These are phyloP conservation scores for Talaromyces thailandensis DNA, from an alignment of 495 filamentous ascomycete species.

Conservation along the genomic window DNA sequence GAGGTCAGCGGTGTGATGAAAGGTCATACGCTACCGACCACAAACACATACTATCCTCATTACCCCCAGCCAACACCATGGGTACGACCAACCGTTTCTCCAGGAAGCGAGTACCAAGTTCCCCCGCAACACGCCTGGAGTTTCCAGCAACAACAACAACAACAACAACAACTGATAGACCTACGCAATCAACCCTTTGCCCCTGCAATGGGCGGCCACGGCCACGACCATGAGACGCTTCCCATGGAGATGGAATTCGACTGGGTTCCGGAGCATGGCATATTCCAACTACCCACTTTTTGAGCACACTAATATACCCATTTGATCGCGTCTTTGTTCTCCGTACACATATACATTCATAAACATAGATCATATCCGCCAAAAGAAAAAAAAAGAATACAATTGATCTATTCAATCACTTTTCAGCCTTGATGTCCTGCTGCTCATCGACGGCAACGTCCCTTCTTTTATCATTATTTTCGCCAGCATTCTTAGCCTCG, in stretches of 20 bases:
- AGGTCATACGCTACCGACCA: neutral
- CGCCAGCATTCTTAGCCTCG: neutral
- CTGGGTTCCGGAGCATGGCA: conserved; percentile 5
- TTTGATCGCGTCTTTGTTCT: neutral
- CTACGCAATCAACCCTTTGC: neutral
- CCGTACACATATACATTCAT: neutral
- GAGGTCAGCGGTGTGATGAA: neutral
- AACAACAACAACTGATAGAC: neutral
- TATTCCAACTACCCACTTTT: conserved; percentile 4
- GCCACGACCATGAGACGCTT: neutral
- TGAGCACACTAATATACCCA: neutral
- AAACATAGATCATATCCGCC: neutral
- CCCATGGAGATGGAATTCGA: conserved; percentile 6
- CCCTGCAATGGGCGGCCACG: neutral
- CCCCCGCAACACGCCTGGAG: neutral
- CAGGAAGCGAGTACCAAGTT: neutral
- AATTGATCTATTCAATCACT: neutral
- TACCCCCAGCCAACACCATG: neutral
- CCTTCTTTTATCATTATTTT: neutral
- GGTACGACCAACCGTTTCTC: neutral
- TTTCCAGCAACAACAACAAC: neutral
- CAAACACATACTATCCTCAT: neutral
- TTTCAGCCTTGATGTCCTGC: neutral
- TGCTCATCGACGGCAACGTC: neutral
- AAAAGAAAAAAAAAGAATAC: too few species aligned